phyloP scores from a whole-genome alignment of 495 filamentous ascomycete genomes.

The Penicillium paxilli region DNA sequence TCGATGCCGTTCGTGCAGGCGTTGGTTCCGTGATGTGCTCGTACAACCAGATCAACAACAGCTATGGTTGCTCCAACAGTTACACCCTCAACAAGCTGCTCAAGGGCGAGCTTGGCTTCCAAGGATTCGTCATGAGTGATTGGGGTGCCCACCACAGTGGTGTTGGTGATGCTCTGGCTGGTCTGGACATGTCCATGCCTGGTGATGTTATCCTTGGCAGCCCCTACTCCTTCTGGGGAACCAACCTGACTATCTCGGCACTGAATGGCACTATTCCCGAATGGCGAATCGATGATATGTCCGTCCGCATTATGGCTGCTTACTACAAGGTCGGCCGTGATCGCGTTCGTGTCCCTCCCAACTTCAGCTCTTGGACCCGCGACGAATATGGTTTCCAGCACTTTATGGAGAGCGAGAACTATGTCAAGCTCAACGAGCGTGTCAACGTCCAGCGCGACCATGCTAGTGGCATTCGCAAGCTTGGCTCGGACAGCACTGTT shows the following conservation, averaged over 20 bases:
- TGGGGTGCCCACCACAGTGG: conserved; percentile 89
- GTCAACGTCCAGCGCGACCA: conserved; percentile 83
- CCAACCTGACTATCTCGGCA: conserved; percentile 81
- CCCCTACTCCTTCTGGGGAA: conserved; percentile 77
- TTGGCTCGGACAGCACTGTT: conserved; percentile 76
- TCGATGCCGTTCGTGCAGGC: conserved; percentile 71
- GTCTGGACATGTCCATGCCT: conserved; percentile 95
- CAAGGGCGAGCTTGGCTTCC: conserved; percentile 91
- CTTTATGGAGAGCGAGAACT: conserved; percentile 56
- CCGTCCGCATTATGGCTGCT: conserved; percentile 85
- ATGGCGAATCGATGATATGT: conserved; percentile 94
- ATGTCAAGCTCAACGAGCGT: conserved; percentile 75
- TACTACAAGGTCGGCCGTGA: conserved; percentile 88
- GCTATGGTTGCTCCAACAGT: conserved; percentile 68
- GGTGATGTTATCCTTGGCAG: conserved; percentile 78
- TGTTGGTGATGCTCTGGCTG: conserved; percentile 74
- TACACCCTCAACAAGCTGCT: conserved; percentile 78
- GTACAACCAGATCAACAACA: conserved; percentile 84
- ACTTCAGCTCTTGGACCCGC: conserved; percentile 84
- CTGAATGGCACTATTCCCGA: conserved; percentile 89
- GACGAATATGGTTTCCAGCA: conserved; percentile 75
- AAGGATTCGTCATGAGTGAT: conserved; percentile 91
- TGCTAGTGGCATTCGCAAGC: conserved; percentile 65
- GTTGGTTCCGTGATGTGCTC: conserved; percentile 92
- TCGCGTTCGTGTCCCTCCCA: conserved; percentile 61